Evolutionary conservation across 306 rosid species (phyloP).

Genomic region (Cajanus cajan): DNA sequence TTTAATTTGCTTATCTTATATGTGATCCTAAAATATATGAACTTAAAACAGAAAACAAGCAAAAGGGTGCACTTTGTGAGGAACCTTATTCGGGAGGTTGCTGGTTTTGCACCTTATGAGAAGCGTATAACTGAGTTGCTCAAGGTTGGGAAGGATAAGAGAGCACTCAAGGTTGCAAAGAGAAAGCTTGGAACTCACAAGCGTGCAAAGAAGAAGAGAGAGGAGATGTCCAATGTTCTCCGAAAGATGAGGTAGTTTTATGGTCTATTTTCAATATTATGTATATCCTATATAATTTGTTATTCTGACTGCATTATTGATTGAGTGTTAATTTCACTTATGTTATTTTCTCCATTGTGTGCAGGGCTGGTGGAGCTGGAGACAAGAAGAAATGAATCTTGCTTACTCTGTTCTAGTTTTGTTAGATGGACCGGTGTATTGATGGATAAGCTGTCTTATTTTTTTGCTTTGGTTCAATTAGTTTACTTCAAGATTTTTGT

Average conservation of each 20-base stretch:
- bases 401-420: background rate
- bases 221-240: slow-evolving; percentile 86
- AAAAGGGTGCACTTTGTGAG: slow-evolving; percentile 81
- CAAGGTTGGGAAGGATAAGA: slow-evolving; percentile 95
- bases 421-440: background rate
- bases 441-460: background rate
- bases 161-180: slow-evolving; percentile 80
- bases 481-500: background rate
- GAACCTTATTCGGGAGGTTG: slow-evolving; percentile 77
- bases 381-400: slow-evolving; percentile 71
- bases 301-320: background rate
- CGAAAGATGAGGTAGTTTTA: slow-evolving; percentile 74
- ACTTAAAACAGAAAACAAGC: slow-evolving; percentile 69
- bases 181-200: slow-evolving; percentile 88
- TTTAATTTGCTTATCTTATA: background rate
- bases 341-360: background rate
- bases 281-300: too few species aligned
- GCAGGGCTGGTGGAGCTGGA: slow-evolving; percentile 84
- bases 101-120: slow-evolving; percentile 91
- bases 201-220: slow-evolving; percentile 92
- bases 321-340: background rate
- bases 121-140: slow-evolving; percentile 94
- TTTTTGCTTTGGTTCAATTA: slow-evolving; percentile 9
- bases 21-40: background rate
- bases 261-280: background rate